Evolutionary conservation across 148 eudicot genomes (phyloP), one percentile per base, ranked within the genome.

Genomic region (Vaccinium myrtillus): DNA sequence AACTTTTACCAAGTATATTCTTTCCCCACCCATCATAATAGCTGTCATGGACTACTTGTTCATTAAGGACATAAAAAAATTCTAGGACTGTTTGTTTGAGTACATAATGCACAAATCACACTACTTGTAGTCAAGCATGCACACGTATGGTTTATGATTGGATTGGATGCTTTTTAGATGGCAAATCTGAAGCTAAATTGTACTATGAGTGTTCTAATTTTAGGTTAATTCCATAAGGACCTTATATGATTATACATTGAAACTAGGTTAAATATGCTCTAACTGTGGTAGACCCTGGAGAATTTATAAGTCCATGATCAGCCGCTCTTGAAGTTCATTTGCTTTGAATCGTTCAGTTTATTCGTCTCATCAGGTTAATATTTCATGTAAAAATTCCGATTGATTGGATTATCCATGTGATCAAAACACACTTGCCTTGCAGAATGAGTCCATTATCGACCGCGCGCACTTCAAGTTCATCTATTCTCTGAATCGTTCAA

Each of bases 61-160:
- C 19, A 81, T 67, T 49, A 12, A 81, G n/a, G 36, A 49, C 83
- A 11, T 4, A 10, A 9, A 80, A 56, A 10, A 14, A 7, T 43
- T 43, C 0, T 43, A 43, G 46, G 46, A 32, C 14, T 16, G 2
- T 50, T 19, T 30, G 58, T 30, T 43, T 43, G 46, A 43, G 46
- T 32, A 79, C 19, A 36, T 55, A 36, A 54, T 79, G 61, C 81
- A 55, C 21, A 55, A 51, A 78, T 78, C 63, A 77, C 27, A 48
- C 80, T 8, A n/a, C 54, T 23, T 21, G 27, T 13, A 78, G 61
- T 15, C 30, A 13, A 5, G 8, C 59, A 78, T 30, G 14, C 59
- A 15, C 59, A 50, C 23, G 21, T 7, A 51, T 32, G 12, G 43
- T 23, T 23, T 30, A 25, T 8, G 48, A 15, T 79, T 79, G 71